Base-by-base conservation (phyloP, 2,329 filamentous ascomycete genomes). In the Hypocrella siamensis region DNA sequence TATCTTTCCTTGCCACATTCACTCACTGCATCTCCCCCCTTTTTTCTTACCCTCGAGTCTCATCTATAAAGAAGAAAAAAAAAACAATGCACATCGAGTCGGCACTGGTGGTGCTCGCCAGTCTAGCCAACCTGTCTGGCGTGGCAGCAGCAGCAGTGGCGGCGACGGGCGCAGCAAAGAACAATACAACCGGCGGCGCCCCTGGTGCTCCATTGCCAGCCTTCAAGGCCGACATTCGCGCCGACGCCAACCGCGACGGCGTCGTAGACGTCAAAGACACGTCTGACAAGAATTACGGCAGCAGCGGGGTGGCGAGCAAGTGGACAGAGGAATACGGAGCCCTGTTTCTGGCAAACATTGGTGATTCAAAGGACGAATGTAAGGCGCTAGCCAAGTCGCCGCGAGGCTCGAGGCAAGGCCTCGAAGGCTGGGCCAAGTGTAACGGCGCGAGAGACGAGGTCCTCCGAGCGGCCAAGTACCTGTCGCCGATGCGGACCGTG, bases 221-320 rank as follows among this genome's bases (percentile, higher is more conserved):
- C n/a, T n/a, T 24, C 21, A 24, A 24, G 25, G 33, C 19, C 24
- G 34, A 36, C n/a, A 45, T 47, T 22, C 39, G 35, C 10, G 53
- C 47, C n/a, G 53, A 56, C 40, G 51, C 43, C 25, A 54, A 56
- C 32, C 47, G 52, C 9, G 52, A 55, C 30, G 51, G 51, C 8
- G 24, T 32, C 6, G 42, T 53, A 26, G 48, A 54, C 34, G 26
- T 40, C 16, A 26, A 35, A 5, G 36, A 34, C 25, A 31, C 27
- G 11, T 36, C 39, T 2, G 47, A 53, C 28, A 19, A 40, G 1
- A 11, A 14, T 1, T 34, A 36, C 19, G 53, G 52, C 35, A 22
- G 31, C 5, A 30, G 18, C 11, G n/a, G n/a, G n/a, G n/a, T n/a
- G n/a, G n/a, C n/a, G n/a, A 24, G 12, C 21, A 8, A 24, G 21